Conservation (phyloP, 2,329 filamentous ascomycete species). For the Cordyceps sp. region DNA sequence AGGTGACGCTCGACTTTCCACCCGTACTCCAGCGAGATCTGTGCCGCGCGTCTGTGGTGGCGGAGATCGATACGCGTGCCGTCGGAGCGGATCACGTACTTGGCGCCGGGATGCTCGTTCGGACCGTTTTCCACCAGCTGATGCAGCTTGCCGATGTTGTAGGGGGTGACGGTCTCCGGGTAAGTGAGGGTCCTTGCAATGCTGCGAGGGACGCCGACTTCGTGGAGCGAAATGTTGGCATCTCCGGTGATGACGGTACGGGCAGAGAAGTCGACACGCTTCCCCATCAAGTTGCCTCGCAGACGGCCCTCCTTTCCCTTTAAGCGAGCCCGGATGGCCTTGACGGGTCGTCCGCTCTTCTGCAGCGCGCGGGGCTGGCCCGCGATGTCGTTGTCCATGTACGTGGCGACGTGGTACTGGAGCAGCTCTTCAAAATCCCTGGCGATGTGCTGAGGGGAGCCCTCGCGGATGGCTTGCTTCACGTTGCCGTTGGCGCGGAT, state of each 20-base stretch:
- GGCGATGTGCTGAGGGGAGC: slow-evolving; percentile 79
- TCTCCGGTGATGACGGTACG: slow-evolving; percentile 99
- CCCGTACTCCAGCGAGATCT: slow-evolving; percentile 80
- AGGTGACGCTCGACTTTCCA: slow-evolving; percentile 99
- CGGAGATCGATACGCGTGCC: slow-evolving; percentile 89
- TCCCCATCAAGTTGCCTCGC: slow-evolving; percentile 97
- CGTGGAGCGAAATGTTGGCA: slow-evolving; percentile 86
- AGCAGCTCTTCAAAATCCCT: slow-evolving; percentile 81
- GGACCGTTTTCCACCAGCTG: slow-evolving; percentile 84
- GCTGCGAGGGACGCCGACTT: slow-evolving; percentile 89
- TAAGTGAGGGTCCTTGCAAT: slow-evolving; percentile 91
- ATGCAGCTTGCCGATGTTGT: slow-evolving; percentile 90
- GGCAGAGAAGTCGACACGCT: slow-evolving; percentile 97
- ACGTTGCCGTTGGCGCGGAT: slow-evolving; percentile 96
- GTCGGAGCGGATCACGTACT: slow-evolving; percentile 88
- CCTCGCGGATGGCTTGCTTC: slow-evolving; percentile 75
- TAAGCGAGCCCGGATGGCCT: slow-evolving; percentile 87
- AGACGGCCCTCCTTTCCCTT: slow-evolving; percentile 99
- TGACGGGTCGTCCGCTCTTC: slow-evolving; percentile 91
- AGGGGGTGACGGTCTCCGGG: slow-evolving; percentile 90
- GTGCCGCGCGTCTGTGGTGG: slow-evolving; percentile 75
- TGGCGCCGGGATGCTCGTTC: slow-evolving; percentile 86
- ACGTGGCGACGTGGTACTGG: slow-evolving; percentile 96
- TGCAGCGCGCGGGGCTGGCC: slow-evolving; percentile 87
- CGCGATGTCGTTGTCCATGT: slow-evolving; percentile 99